These are phyloP conservation scores for Microcyclospora pomicola DNA, from an alignment of 2,329 filamentous ascomycete species.

Conservation along the genomic window DNA sequence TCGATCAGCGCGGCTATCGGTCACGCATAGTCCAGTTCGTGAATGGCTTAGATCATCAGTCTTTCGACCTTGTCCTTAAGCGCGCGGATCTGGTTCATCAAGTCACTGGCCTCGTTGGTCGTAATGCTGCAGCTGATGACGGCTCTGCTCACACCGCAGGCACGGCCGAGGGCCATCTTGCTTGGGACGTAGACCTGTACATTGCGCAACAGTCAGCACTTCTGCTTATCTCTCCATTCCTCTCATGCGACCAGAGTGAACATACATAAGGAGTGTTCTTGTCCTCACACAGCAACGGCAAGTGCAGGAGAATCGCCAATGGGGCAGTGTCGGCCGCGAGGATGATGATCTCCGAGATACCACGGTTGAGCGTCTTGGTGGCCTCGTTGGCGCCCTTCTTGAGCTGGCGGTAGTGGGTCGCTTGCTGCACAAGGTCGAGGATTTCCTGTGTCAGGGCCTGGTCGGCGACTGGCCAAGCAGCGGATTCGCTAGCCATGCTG, in stretches of 20 bases:
- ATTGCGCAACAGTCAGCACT: not conserved
- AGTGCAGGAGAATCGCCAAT: conserved; percentile 74
- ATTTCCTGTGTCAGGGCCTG: conserved; percentile 36
- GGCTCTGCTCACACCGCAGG: conserved; percentile 74
- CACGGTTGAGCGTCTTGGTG: conserved; percentile 82
- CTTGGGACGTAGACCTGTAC: conserved; percentile 32
- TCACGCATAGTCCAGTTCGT: too few relatives aligned
- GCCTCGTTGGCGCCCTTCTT: conserved; percentile 82
- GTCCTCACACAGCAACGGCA: conserved; percentile 73
- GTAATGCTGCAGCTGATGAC: conserved; percentile 85
- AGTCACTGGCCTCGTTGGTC: conserved; percentile 77
- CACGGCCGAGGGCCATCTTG: conserved; percentile 76
- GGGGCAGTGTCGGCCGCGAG: conserved; percentile 80
- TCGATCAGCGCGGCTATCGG: too few relatives aligned
- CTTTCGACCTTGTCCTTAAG: conserved; percentile 94
- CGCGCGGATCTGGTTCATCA: conserved; percentile 73
- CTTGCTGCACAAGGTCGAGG: conserved; percentile 51
- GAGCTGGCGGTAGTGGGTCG: conserved; percentile 45
- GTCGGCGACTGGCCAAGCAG: conserved; percentile 28
- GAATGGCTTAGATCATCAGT: conserved; percentile 58
- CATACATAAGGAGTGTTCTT: conserved; percentile 51
- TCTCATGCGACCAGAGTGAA: conserved; percentile 16
- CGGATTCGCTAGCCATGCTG: conserved; percentile 36
- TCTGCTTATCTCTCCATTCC: not conserved
- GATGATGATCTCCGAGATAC: conserved; percentile 78